Percentiles rank a stretch among this genome's conserved stretches.
These are phyloP conservation scores for Protea cynaroides DNA, from an alignment of 164 flowering plant species.

Conservation along the genomic window DNA sequence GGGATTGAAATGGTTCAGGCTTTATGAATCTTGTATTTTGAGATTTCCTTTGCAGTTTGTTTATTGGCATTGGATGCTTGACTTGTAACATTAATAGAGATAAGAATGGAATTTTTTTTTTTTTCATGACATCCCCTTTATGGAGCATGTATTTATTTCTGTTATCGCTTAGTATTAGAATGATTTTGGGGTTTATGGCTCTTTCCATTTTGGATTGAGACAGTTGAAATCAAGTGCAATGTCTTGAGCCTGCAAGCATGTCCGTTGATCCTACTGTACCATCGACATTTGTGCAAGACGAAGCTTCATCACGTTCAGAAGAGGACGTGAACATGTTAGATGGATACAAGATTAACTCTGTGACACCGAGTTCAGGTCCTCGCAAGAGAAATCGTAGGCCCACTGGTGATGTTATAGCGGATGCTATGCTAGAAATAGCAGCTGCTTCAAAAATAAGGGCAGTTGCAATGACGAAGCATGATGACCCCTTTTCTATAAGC, in stretches of 20 bases:
- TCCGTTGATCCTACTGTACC: conserved; percentile 36
- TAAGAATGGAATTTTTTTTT: not conserved
- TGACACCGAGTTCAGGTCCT: conserved; percentile 36
- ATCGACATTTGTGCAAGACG: conserved; percentile 40
- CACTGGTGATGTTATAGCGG: conserved; percentile 62
- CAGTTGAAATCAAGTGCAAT: conserved; percentile 20
- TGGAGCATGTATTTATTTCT: not conserved
- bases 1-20: no score
- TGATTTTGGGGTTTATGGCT: conserved; percentile 13
- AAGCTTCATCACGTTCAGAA: conserved; percentile 63
- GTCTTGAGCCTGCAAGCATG: conserved; percentile 31
- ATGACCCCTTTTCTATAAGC: conserved; percentile 66
- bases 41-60: not conserved
- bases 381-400: conserved; percentile 64
- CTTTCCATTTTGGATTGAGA: conserved; percentile 20
- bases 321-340: conserved; percentile 56
- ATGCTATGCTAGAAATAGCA: conserved; percentile 77
- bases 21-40: not conserved
- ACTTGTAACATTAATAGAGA: not conserved
- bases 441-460: conserved; percentile 78
- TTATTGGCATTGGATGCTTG: not conserved
- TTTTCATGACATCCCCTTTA: not conserved
- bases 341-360: conserved; percentile 50
- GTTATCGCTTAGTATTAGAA: conserved; percentile 7
- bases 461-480: conserved; percentile 50